These are phyloP conservation scores for Blastobotrys apis DNA, from an alignment of 1,139 yeast genomes.

Conservation along the genomic window DNA sequence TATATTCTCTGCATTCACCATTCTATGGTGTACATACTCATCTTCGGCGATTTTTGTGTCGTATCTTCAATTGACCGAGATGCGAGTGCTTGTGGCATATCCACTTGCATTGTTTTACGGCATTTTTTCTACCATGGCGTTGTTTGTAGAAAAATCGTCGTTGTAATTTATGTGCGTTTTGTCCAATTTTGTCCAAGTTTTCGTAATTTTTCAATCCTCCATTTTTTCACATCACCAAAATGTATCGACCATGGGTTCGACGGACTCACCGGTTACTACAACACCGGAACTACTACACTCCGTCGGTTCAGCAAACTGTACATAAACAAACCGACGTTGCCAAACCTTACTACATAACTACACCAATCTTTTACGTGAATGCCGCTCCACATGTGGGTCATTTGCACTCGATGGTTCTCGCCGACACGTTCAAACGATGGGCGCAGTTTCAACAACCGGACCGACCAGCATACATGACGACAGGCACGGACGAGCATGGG, in stretches of 20 bases:
- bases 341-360: constrained; percentile 55
- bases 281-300: not conserved
- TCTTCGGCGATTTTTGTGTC: constrained; percentile 92
- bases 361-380: constrained; percentile 95
- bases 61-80: constrained; percentile 76
- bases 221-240: too few species aligned
- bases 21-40: constrained; percentile 91
- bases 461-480: constrained; percentile 54
- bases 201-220: too few species aligned
- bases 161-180: not conserved
- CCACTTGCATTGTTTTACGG: constrained; percentile 90
- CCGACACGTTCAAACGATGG: constrained; percentile 81
- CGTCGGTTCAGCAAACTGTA: not conserved
- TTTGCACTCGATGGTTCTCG: constrained; percentile 77
- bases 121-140: constrained; percentile 94
- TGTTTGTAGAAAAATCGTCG: constrained; percentile 58
- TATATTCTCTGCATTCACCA: constrained; percentile 60
- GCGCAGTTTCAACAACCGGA: constrained; percentile 44
- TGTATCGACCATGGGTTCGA: too few species aligned
- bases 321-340: not conserved
- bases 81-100: constrained; percentile 86
- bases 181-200: not conserved
- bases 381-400: constrained; percentile 96
- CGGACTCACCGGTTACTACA: too few species aligned
- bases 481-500: constrained; percentile 99